A percentile compares a stretch with the other conserved stretches of the same genome.
These are phyloP conservation scores for Citrus cavaleriei DNA, from an alignment of 345 rosid genomes.

Conservation along the genomic window DNA sequence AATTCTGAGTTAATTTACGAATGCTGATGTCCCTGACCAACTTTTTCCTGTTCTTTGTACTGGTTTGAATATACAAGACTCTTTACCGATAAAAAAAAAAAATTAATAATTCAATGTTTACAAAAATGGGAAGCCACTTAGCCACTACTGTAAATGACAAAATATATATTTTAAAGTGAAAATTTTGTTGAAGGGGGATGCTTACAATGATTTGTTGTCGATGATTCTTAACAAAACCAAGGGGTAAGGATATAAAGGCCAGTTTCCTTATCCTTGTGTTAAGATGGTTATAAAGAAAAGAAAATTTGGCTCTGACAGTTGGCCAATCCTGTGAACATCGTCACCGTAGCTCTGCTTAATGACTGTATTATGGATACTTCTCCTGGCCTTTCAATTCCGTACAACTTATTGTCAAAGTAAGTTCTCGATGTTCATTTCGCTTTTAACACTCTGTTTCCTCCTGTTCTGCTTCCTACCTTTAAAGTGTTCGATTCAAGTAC, in stretches of 20 bases:
- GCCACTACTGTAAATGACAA: no score
- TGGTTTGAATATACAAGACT: neutral
- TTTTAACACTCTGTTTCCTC: no score
- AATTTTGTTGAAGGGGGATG: neutral
- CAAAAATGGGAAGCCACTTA: neutral
- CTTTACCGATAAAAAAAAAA: neutral
- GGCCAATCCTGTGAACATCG: neutral
- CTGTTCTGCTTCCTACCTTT: neutral
- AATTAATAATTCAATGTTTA: neutral
- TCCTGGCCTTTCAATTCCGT: neutral
- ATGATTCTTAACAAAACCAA: neutral
- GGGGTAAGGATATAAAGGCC: neutral
- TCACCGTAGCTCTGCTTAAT: no score
- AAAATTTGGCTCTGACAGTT: neutral
- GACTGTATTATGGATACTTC: neutral
- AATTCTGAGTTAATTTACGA: neutral
- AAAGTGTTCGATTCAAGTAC: no score
- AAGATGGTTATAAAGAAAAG: neutral
- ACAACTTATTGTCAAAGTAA: neutral
- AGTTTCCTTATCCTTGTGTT: no score
- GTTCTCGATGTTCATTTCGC: neutral
- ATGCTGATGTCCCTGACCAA: neutral
- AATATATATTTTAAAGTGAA: neutral
- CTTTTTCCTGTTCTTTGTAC: neutral
- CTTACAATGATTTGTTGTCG: neutral